phyloP scores from a whole-genome alignment of 805 yeast species.

The Teunomyces aglyptinius region DNA sequence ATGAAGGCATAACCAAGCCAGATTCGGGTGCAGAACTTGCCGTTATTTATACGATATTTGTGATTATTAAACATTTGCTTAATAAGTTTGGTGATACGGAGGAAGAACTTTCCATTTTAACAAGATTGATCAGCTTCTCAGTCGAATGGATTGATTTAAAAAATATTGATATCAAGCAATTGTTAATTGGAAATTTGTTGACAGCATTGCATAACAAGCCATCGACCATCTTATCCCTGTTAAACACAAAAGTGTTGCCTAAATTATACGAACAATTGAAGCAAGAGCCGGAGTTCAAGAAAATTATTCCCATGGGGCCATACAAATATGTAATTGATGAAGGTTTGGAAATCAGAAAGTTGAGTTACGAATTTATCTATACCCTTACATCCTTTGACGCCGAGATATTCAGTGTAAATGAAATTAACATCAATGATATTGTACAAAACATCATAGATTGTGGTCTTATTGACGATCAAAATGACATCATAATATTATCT shows the following conservation, averaged over 20 bases:
- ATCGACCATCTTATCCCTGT: slow-evolving; percentile 41
- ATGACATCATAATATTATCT: slow-evolving; percentile 54
- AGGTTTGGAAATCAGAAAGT: slow-evolving; percentile 70
- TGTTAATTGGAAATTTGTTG: slow-evolving; percentile 57
- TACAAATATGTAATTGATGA: slow-evolving; percentile 80
- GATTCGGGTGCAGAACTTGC: slow-evolving; percentile 4
- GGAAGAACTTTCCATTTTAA: slow-evolving; percentile 11
- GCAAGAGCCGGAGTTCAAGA: slow-evolving; percentile 56
- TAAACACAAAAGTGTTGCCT: slow-evolving; percentile 47
- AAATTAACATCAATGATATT: slow-evolving; percentile 30
- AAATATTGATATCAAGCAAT: slow-evolving; percentile 55
- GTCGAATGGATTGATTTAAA: slow-evolving; percentile 23
- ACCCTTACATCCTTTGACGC: slow-evolving; percentile 37
- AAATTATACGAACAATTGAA: slow-evolving; percentile 52
- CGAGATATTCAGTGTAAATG: slow-evolving; percentile 14
- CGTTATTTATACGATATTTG: slow-evolving; percentile 29
- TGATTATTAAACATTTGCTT: slow-evolving; percentile 32
- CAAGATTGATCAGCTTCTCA: slow-evolving; percentile 14
- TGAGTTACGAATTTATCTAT: slow-evolving; percentile 67
- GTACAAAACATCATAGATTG: slow-evolving; percentile 42
- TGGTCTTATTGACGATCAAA: slow-evolving; percentile 62
- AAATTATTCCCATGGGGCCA: slow-evolving; percentile 78
- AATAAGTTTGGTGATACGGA: slow-evolving; percentile 14
- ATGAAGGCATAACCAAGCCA: neutral
- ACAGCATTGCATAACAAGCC: slow-evolving; percentile 60